Conservation (phyloP, 2,329 filamentous ascomycete genomes). For the Endothia cerciana region DNA sequence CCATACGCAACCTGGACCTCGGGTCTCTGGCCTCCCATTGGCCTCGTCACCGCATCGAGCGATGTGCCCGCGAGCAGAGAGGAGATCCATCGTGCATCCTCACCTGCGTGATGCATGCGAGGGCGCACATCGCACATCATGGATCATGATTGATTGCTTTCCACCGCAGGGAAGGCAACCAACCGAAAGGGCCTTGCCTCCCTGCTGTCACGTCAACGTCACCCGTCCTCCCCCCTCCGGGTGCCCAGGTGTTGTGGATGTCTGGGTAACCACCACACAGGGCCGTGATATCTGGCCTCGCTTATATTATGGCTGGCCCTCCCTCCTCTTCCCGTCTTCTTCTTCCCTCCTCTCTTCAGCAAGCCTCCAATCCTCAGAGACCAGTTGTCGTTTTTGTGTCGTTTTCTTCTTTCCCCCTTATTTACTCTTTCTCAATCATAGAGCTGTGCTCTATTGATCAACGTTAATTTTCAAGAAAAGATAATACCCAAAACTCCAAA, state of each 20-base stretch:
- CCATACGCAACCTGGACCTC: conserved; percentile 18
- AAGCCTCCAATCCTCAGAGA: conserved; percentile 63
- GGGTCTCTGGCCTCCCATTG: conserved; percentile 32
- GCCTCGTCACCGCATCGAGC: conserved; percentile 32
- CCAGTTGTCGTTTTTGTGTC: conserved; percentile 51
- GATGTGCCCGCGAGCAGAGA: conserved; percentile 24
- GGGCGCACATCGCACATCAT: conserved; percentile 25
- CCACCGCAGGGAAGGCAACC: conserved; percentile 18
- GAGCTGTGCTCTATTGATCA: conserved; percentile 43
- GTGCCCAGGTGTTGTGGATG: conserved; percentile 13
- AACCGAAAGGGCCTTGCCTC: conserved; percentile 16
- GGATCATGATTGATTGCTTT: conserved; percentile 22
- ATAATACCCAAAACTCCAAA: conserved; percentile 27
- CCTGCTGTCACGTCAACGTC: conserved; percentile 28
- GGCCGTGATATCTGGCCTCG: conserved; percentile 40
- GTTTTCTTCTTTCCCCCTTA: conserved; percentile 43
- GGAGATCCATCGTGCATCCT: conserved; percentile 10
- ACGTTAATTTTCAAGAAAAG: conserved; percentile 30
- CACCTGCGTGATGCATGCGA: conserved; percentile 24
- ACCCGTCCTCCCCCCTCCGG: neutral
- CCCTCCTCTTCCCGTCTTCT: conserved; percentile 42
- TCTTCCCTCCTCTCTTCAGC: conserved; percentile 60
- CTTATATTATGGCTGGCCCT: conserved; percentile 46
- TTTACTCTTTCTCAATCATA: conserved; percentile 32
- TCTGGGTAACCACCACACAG: conserved; percentile 33